These are phyloP conservation scores for Schoenoplectus tabernaemontani DNA, from an alignment of 202 grass and related monocot genomes.

Conservation along the genomic window DNA sequence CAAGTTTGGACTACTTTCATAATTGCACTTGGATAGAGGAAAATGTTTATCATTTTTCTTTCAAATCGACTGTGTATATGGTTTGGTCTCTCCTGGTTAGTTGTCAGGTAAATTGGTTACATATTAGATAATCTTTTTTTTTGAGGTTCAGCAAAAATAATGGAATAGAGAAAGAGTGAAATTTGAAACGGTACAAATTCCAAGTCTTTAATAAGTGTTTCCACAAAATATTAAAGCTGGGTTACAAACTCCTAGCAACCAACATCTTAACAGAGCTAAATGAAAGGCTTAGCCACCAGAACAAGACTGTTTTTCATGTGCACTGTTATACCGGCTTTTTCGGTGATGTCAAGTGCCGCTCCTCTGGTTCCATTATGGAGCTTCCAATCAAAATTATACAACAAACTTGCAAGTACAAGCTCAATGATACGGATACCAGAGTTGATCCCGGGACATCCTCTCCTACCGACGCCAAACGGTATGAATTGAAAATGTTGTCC, in stretches of 20 bases:
- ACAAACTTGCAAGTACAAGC: background rate
- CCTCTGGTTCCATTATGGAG: background rate
- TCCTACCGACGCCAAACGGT: background rate
- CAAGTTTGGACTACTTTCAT: too few species aligned
- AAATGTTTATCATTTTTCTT: too few species aligned
- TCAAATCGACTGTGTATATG: too few species aligned
- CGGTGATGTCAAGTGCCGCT: background rate
- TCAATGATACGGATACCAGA: background rate
- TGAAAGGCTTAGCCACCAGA: background rate
- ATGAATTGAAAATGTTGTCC: background rate
- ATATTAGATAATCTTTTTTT: background rate
- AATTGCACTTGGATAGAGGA: too few species aligned
- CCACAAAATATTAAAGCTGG: background rate
- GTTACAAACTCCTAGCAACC: background rate
- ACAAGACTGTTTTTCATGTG: background rate
- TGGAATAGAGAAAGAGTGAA: background rate
- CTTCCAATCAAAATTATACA: background rate
- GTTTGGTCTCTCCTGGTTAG: too few species aligned
- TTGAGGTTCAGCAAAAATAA: background rate
- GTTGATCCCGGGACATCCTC: background rate
- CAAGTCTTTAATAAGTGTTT: background rate
- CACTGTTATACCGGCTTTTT: background rate
- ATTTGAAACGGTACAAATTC: background rate
- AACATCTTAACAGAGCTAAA: background rate
- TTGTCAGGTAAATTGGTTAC: too few species aligned